A percentile compares a stretch with the other conserved stretches of the same genome.
These are phyloP conservation scores for Cenchrus fungigraminus DNA, from an alignment of 176 grass and related monocot species.

Conservation along the genomic window DNA sequence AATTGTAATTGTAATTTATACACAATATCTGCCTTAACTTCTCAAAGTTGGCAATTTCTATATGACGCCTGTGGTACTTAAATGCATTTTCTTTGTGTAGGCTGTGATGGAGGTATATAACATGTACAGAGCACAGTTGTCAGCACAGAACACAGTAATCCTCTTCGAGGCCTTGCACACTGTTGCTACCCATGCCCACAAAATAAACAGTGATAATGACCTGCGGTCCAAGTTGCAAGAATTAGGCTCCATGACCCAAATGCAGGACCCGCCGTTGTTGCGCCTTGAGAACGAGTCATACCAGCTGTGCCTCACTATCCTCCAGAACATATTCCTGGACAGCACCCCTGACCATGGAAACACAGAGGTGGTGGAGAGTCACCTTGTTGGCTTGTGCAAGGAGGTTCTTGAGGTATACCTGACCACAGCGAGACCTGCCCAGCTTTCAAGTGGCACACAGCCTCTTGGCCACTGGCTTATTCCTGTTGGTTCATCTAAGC, in stretches of 20 bases:
- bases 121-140: slow-evolving; percentile 87
- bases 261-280: slow-evolving; percentile 91
- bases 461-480: slow-evolving; percentile 73
- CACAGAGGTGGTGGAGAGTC: slow-evolving; percentile 62
- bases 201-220: slow-evolving; percentile 89
- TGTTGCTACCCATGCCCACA: slow-evolving; percentile 90
- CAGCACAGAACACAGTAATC: slow-evolving; percentile 76
- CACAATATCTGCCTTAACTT: slow-evolving; percentile 18
- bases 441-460: slow-evolving; percentile 54
- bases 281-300: slow-evolving; percentile 98
- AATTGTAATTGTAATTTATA: slow-evolving; percentile 4
- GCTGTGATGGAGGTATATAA: slow-evolving; percentile 98
- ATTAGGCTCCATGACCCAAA: slow-evolving; percentile 95
- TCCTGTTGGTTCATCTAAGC: slow-evolving; percentile 82
- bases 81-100: slow-evolving; percentile 58
- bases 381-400: slow-evolving; percentile 83
- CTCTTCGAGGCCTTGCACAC: slow-evolving; percentile 94
- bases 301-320: slow-evolving; percentile 83
- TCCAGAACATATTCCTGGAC: slow-evolving; percentile 84
- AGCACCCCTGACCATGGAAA: slow-evolving; percentile 54
- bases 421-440: slow-evolving; percentile 64
- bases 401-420: slow-evolving; percentile 95
- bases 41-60: not conserved
- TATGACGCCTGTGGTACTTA: slow-evolving; percentile 15
- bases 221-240: slow-evolving; percentile 93